Evolutionary conservation across 139 green algal genomes (phyloP).

Genomic region (Chlamydomonas sp.): DNA sequence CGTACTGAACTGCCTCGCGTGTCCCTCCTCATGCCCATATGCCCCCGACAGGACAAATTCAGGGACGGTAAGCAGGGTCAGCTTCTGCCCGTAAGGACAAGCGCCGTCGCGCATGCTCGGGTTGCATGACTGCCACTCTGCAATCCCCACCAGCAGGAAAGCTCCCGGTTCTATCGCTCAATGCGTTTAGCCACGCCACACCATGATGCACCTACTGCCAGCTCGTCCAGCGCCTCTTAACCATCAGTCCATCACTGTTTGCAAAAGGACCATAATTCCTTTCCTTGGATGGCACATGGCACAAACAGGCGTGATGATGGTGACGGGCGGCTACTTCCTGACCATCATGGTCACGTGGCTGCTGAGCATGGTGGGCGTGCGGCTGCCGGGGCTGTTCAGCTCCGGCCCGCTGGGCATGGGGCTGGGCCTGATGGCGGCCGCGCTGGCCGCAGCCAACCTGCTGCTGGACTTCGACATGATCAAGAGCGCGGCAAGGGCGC

Average conservation of each 20-base stretch:
- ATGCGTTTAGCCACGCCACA: too few relatives aligned
- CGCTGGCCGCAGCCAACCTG: conserved; percentile 63
- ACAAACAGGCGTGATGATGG: conserved; percentile 43
- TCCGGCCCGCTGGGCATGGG: conserved; percentile 51
- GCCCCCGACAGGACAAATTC: conserved; percentile 36
- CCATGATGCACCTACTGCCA: too few relatives aligned
- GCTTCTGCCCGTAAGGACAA: too few relatives aligned
- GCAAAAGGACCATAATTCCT: too few relatives aligned
- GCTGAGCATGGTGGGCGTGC: conserved; percentile 51
- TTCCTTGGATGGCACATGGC: too few relatives aligned
- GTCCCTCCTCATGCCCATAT: background rate
- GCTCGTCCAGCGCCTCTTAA: too few relatives aligned
- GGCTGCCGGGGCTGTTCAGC: conserved; percentile 46
- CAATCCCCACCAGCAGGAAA: too few relatives aligned
- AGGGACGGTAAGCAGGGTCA: background rate
- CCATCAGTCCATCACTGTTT: too few relatives aligned
- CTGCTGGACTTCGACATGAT: conserved; percentile 64
- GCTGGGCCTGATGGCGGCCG: conserved; percentile 52
- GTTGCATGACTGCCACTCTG: too few relatives aligned
- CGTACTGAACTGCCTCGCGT: background rate
- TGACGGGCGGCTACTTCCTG: conserved; percentile 54
- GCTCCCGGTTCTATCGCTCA: too few relatives aligned
- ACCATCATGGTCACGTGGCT: conserved; percentile 43
- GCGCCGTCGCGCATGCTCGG: too few relatives aligned
- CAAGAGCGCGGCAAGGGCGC: background rate